Evolutionary conservation across 73 alveolate genomes (phyloP), one percentile per base, ranked within the genome.

Genomic region (Paramecium caudatum): DNA sequence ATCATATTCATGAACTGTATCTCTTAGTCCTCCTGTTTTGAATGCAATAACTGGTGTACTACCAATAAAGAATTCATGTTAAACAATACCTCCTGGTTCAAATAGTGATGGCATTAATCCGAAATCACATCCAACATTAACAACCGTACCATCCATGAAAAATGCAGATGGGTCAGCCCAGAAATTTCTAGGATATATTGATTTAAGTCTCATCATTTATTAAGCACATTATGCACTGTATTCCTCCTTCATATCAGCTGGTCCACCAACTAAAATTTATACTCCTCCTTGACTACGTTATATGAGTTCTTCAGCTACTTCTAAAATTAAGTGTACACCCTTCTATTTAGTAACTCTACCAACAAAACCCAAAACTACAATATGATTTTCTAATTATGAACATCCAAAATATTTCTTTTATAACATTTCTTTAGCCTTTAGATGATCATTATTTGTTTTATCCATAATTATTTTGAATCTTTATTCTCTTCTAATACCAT

Each of bases 51-150:
- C 99, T 46, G 99, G 99, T 4, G 99, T 98, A 46, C 97, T 92
- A 5, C 99, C 99, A 21, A 98, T 96, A 83, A 98, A 98, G 97
- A 98, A 98, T 91, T 98, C 99, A 90, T 98, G 99, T 82, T 98
- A 96, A 4, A 98, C 99, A 30, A 98, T 98, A 69, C 99, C 99
- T 50, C 99, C 99, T 15, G 99, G 99, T 87, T 98, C 99, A 82
- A 98, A 98, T 50, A 93, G 70, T 4, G 98, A 91, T 43, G 99
- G 99, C 99, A 98, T 98, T 61, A 98, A 84, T 23, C 99, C 99
- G 91, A 93, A 98, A 90, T 98, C 99, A 80, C 98, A 83, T 1
- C 99, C 99, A 33, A 97, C 93, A 91, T 97, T 96, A 17, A 98
- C 96, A 41, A 95, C 74, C 9, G 99, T 96, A 7, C 99, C 99